Conservation (phyloP, 1,139 yeast genomes). For the Kazachstania sp. region DNA sequence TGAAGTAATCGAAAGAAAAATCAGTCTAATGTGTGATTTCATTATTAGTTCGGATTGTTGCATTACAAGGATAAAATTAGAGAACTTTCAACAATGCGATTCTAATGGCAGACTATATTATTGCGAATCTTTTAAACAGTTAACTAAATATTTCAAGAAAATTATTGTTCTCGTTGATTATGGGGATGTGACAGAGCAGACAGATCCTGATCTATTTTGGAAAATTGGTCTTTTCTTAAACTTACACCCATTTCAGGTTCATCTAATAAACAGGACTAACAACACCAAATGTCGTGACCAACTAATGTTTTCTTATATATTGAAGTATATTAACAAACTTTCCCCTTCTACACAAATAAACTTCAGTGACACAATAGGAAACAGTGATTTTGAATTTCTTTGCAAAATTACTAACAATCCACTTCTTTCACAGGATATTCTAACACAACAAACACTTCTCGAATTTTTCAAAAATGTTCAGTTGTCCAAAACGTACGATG, state of each 20-base stretch:
- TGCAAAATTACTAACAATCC: not conserved
- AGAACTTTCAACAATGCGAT: constrained; percentile 15
- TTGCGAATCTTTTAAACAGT: constrained; percentile 3
- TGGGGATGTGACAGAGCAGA: constrained; percentile 4
- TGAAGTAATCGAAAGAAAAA: constrained; percentile 10
- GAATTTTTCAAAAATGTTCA: constrained; percentile 3
- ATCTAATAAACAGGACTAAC: constrained; percentile 5
- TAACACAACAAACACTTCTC: constrained; percentile 2
- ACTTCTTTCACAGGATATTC: constrained; percentile 5
- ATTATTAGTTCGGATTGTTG: constrained; percentile 15
- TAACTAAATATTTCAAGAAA: constrained; percentile 11
- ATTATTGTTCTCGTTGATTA: constrained; percentile 16
- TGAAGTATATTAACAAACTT: not conserved
- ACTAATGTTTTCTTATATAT: not conserved
- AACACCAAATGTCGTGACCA: not conserved
- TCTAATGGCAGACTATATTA: constrained; percentile 8
- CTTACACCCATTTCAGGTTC: constrained; percentile 6
- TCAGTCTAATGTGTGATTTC: constrained; percentile 13
- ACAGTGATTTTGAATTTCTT: not conserved
- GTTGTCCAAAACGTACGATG: not conserved
- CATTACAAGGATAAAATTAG: constrained; percentile 11
- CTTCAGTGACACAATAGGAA: not conserved
- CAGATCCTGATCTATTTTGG: constrained; percentile 21
- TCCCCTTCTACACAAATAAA: not conserved
- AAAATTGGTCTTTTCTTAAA: constrained; percentile 15